Evolutionary conservation across 345 rosid species (phyloP), one percentile per base, ranked within the genome.

Genomic region (Populus ilicifolia): DNA sequence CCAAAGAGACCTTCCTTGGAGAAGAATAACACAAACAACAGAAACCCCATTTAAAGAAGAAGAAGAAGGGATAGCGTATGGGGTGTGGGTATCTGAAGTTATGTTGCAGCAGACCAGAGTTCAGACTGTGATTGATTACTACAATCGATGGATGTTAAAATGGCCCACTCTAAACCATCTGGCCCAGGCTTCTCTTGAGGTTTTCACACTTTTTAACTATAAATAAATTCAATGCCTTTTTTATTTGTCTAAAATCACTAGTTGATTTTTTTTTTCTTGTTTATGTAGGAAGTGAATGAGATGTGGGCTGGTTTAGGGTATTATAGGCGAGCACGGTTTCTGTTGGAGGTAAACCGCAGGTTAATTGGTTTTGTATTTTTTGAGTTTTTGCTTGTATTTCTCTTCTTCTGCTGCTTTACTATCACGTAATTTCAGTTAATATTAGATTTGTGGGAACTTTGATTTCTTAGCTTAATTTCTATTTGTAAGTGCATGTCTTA

Each of bases 261-360:
- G 36, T 66, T 68, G 69, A 68, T 70, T 63, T 39, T 67, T 44
- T 12, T 48, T 39, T 70, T 46, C 9, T 48, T 65, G 50, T 29
- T 67, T 68, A 71, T 83, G 85, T 89, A 95, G 98, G 98, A 95
- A 85, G 98, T 93, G 77, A 95, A 95, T 77, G 93, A 95, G 79
- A 89, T 95, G 93, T 95, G 98, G 98, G 99, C 99, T 36, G 98
- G 99, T 64, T 80, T 95, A 75, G 98, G 98, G 12, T 95, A 95
- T 83, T 95, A 95, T 70, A 86, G 99, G 82, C 87, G 98, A 36
- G 98, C 96, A 18, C 96, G 99, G 72, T 95, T 91, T 84, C 89
- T 93, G 48, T 82, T 90, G 72, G 97, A 95, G 95, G 98, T 95
- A 78, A 80, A 79, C 48, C 36, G 54, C 4, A 73, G 66, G 20